Percentiles rank a stretch among this genome's conserved stretches.
phyloP scores from a whole-genome alignment of 768 basidiomycete species.

The Boletus pseudo-olivaceus region DNA sequence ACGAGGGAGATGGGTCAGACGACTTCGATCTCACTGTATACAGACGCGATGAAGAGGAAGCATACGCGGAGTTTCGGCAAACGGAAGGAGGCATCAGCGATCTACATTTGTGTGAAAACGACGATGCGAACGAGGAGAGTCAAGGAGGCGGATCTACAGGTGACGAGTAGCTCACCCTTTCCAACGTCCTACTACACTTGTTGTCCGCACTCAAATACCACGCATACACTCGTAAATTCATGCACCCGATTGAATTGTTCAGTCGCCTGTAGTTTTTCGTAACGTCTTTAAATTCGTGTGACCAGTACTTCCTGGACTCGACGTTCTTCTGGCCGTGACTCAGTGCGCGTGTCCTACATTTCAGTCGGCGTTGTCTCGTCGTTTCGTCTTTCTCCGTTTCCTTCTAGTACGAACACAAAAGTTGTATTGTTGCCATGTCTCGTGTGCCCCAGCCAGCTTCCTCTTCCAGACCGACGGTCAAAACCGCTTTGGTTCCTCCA shows the following conservation, averaged over 20 bases:
- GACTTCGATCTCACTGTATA: constrained; percentile 60
- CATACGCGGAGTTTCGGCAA: constrained; percentile 25
- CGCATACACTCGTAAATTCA: neutral
- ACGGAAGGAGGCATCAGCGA: constrained; percentile 14
- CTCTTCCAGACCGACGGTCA: constrained; percentile 32
- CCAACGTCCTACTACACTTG: neutral
- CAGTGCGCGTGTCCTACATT: constrained; percentile 1
- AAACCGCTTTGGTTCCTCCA: constrained; percentile 25
- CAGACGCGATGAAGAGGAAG: constrained; percentile 39
- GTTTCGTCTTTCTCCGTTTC: neutral
- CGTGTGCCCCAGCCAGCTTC: constrained; percentile 36
- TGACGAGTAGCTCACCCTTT: neutral
- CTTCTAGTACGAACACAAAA: constrained; percentile 5
- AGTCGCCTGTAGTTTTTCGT: constrained; percentile 14
- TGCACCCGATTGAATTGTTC: neutral
- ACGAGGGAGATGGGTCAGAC: constrained; percentile 43
- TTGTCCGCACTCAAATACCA: neutral
- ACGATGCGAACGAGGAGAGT: constrained; percentile 12
- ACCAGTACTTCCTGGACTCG: neutral
- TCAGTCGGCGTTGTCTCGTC: neutral
- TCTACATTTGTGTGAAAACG: constrained; percentile 21
- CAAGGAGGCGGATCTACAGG: neutral
- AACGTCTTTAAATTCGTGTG: constrained; percentile 16
- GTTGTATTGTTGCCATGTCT: constrained; percentile 31
- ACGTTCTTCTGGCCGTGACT: neutral